Evolutionary conservation across 2,329 filamentous ascomycete genomes (phyloP).

Genomic region (Pseudocercospora eumusae): DNA sequence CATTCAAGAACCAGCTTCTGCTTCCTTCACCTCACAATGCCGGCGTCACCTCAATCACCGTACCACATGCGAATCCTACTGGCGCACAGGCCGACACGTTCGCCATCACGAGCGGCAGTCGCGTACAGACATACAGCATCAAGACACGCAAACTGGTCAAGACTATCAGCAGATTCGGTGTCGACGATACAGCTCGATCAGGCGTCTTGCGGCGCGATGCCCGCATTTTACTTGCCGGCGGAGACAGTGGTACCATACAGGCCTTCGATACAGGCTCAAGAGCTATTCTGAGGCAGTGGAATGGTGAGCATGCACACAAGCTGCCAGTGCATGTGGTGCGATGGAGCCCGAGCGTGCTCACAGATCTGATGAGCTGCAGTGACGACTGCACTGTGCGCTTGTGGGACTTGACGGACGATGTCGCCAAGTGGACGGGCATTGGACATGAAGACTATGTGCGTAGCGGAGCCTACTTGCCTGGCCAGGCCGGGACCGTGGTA

Average conservation of each 20-base stretch:
- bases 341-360: conserved; percentile 82
- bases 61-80: conserved; percentile 43
- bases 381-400: conserved; percentile 91
- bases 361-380: conserved; percentile 81
- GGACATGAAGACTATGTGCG: conserved; percentile 94
- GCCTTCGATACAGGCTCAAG: conserved; percentile 90
- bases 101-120: conserved; percentile 89
- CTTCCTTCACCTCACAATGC: conserved; percentile 88
- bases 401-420: conserved; percentile 86
- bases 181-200: conserved; percentile 81
- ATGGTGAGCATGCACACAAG: conserved; percentile 61
- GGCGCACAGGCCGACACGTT: conserved; percentile 65
- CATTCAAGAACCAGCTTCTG: conserved; percentile 87
- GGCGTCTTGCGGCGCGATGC: conserved; percentile 88
- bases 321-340: conserved; percentile 90
- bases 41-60: conserved; percentile 79
- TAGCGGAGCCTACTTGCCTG: conserved; percentile 80
- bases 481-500: conserved; percentile 66
- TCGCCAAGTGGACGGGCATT: conserved; percentile 73
- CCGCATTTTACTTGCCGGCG: conserved; percentile 83
- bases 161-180: conserved; percentile 82
- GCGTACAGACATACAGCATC: conserved; percentile 90
- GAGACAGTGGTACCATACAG: conserved; percentile 88
- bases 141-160: conserved; percentile 89
- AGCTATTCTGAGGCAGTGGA: conserved; percentile 93